Evolutionary conservation across 805 yeast genomes (phyloP), one percentile per base, ranked within the genome.

Genomic region (Sugiyamaella floridensis): DNA sequence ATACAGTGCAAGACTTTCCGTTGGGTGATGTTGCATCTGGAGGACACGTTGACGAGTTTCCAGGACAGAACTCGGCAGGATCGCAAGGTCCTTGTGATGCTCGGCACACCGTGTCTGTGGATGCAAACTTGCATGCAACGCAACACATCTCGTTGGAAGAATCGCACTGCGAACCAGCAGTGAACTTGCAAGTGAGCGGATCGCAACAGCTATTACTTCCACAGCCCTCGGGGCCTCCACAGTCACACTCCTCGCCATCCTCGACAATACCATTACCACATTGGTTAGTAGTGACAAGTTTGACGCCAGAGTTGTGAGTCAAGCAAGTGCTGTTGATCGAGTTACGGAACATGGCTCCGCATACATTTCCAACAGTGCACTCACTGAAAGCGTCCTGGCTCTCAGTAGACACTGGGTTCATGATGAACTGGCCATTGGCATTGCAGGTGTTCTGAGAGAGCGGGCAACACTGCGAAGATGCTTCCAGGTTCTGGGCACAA

Each of bases 251-350:
- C 54, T 68, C 72, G 16, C 72, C 72, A 16, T 63, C 71, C 49
- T 68, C 72, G 2, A 68, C 72, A 47, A 68, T 68, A 6, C 72
- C 72, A 52, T 68, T 68, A 2, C 72, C 72, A 45, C 72, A 68
- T 16, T 60, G 64, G 52, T 67, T 65, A 15, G 53, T 59, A 1
- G 69, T 62, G 22, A 63, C 58, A 19, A 68, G 61, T 22, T 55
- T 49, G 46, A 68, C 59, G 12, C 65, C 61, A 14, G 62, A 52
- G 54, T 66, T 66, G n/a, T 60, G 51, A 4, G 63, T 58, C 50
- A 66, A 48, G 48, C 70, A 66, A 2, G 68, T 58, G 9, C 68
- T 49, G 49, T 68, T 66, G 49, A 65, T 58, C 10, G 58, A 45
- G 47, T 58, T 58, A 14, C 60, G 55, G 12, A 57, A 58, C 14